phyloP scores from a whole-genome alignment of 192 early-diverging fungal species.

The Podila verticillata region DNA sequence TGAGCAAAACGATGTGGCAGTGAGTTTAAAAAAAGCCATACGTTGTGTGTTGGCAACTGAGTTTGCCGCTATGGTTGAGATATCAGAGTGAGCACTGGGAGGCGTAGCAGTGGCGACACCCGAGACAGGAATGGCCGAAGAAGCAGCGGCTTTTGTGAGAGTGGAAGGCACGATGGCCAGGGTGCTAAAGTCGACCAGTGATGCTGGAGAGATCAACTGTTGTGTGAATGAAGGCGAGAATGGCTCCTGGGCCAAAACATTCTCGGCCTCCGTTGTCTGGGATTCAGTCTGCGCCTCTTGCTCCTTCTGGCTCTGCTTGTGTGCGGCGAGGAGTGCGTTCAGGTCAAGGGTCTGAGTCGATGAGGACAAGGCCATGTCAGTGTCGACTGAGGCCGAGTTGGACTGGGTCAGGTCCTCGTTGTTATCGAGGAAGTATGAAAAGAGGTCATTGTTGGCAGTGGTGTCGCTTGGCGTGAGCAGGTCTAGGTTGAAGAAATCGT shows the following conservation, averaged over 20 bases:
- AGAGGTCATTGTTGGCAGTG: slow-evolving; percentile 10
- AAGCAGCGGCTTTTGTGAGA: neutral
- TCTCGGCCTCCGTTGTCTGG: neutral
- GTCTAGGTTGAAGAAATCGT: slow-evolving; percentile 31
- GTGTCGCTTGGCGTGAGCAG: slow-evolving; percentile 18
- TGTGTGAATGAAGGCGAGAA: neutral
- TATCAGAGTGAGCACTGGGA: too few species aligned
- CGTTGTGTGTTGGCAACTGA: neutral
- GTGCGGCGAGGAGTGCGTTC: slow-evolving; percentile 12
- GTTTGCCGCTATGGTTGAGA: too few species aligned
- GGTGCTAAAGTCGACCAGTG: neutral
- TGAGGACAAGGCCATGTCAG: neutral
- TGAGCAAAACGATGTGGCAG: neutral
- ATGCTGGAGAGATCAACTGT: neutral
- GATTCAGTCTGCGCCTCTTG: neutral
- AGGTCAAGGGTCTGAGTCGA: slow-evolving; percentile 7
- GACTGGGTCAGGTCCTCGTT: slow-evolving; percentile 4
- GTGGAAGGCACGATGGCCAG: neutral
- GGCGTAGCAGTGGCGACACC: neutral
- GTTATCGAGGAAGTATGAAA: slow-evolving; percentile 19
- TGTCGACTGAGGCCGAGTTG: neutral
- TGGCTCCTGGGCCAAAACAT: neutral
- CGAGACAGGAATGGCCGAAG: neutral
- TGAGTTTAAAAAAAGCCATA: neutral
- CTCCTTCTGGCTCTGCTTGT: slow-evolving; percentile 15